Evolutionary conservation across 495 filamentous ascomycete species (phyloP).

Genomic region (Aspergillus taichungensis): DNA sequence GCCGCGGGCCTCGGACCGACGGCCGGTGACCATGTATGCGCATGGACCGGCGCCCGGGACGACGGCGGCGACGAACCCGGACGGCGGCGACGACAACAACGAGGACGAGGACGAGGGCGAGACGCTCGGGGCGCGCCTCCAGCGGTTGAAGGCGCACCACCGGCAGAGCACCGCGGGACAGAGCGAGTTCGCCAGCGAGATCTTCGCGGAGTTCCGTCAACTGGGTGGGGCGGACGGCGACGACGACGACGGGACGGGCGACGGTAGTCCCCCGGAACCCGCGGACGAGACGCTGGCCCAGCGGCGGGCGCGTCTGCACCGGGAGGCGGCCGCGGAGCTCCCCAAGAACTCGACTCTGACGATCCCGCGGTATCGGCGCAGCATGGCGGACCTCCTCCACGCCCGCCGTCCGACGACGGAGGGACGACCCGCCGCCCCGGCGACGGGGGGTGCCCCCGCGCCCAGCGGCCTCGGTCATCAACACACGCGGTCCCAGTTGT

Average conservation of each 20-base stretch:
- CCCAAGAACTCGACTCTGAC: conserved; percentile 22
- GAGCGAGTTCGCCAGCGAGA: conserved; percentile 68
- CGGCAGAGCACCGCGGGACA: conserved; percentile 51
- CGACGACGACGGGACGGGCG: conserved; percentile 7
- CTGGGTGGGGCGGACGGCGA: conserved; percentile 18
- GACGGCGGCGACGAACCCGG: conserved; percentile 11
- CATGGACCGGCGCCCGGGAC: conserved; percentile 9
- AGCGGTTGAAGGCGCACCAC: conserved; percentile 52
- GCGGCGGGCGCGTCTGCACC: conserved; percentile 69
- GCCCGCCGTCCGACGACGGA: conserved; percentile 40
- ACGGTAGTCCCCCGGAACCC: conserved; percentile 11
- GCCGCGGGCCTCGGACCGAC: conserved; percentile 22
- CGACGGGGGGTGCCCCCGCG: conserved; percentile 9
- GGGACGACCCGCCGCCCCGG: conserved; percentile 22
- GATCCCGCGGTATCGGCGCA: conserved; percentile 37
- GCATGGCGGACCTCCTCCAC: conserved; percentile 62
- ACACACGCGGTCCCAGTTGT: neutral
- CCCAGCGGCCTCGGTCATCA: conserved; percentile 1
- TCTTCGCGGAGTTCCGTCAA: conserved; percentile 62
- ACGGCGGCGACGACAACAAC: too few species aligned
- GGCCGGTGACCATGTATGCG: conserved; percentile 31
- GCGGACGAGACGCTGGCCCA: conserved; percentile 88
- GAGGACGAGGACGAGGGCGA: conserved; percentile 62
- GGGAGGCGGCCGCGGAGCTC: conserved; percentile 45
- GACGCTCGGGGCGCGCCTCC: conserved; percentile 66